Conservation (phyloP, 2,329 filamentous ascomycete species). For the Paraconiothyrium sp. region DNA sequence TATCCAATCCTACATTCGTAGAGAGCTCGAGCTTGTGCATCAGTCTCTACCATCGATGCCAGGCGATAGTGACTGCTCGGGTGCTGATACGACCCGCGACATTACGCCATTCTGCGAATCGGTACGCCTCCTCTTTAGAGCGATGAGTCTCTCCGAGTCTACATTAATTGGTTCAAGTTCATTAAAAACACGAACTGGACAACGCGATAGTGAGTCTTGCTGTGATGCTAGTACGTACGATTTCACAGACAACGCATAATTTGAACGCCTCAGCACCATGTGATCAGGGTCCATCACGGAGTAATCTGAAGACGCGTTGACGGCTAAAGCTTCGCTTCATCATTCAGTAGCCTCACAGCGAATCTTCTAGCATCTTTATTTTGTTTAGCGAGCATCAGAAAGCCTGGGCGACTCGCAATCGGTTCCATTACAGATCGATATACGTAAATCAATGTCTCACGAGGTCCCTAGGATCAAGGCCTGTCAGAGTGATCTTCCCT, state of each 20-base stretch:
- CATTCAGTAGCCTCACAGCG: not conserved
- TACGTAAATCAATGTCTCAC: not conserved
- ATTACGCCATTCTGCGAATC: slow-evolving; percentile 1
- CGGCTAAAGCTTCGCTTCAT: too few species aligned
- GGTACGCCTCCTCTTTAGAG: not conserved
- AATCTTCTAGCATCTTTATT: not conserved
- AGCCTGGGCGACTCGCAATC: not conserved
- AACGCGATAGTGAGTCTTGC: too few species aligned
- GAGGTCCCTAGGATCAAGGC: not conserved
- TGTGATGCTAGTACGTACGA: too few species aligned
- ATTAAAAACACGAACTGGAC: too few species aligned
- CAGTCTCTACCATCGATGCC: not conserved
- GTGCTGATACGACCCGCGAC: not conserved
- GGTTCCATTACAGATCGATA: not conserved
- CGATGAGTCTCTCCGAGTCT: not conserved
- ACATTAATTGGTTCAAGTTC: too few species aligned
- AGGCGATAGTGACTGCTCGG: not conserved
- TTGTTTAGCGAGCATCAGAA: not conserved
- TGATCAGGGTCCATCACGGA: not conserved
- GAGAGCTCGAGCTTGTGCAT: not conserved
- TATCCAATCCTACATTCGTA: not conserved
- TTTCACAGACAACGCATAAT: too few species aligned
- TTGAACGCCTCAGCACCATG: too few species aligned
- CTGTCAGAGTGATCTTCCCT: not conserved
- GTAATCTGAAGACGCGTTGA: not conserved